Evolutionary conservation across 306 rosid genomes (phyloP).

Genomic region (Psophocarpus tetragonolobus): DNA sequence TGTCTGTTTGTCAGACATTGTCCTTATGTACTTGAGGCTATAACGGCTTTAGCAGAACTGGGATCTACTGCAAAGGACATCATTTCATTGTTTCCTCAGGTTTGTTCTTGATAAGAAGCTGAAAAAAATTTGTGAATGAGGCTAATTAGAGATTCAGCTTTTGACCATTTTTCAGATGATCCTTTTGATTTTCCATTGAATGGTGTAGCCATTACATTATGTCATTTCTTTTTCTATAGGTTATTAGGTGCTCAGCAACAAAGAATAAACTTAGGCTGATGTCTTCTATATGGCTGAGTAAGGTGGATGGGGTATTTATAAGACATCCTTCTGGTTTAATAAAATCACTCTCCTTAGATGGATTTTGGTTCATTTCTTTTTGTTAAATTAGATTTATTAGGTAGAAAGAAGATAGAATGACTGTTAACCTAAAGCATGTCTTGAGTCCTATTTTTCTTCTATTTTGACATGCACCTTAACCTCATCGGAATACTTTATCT

Average conservation of each 20-base stretch:
- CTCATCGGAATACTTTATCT: not conserved
- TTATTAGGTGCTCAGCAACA: not conserved
- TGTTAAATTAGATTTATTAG: not conserved
- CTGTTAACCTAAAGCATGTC: slow-evolving; percentile 2
- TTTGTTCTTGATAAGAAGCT: slow-evolving; percentile 43
- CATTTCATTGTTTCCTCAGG: slow-evolving; percentile 92
- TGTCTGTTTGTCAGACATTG: slow-evolving; percentile 67
- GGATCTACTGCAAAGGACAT: slow-evolving; percentile 84
- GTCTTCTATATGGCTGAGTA: slow-evolving; percentile 1
- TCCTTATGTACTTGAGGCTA: slow-evolving; percentile 84
- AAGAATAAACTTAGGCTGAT: not conserved
- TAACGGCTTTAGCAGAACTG: slow-evolving; percentile 83
- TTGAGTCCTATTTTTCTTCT: slow-evolving; percentile 21
- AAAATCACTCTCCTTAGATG: slow-evolving; percentile 5
- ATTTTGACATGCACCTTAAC: not conserved
- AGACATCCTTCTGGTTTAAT: not conserved
- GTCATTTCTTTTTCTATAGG: not conserved
- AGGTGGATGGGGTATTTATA: slow-evolving; percentile 2
- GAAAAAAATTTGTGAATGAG: slow-evolving; percentile 9
- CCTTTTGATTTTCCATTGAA: not conserved
- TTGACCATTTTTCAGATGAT: slow-evolving; percentile 4
- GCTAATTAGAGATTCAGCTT: slow-evolving; percentile 17
- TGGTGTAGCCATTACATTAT: not conserved
- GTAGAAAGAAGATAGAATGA: slow-evolving; percentile 12
- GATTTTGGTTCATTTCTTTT: slow-evolving; percentile 15